A percentile compares a stretch with the other conserved stretches of the same genome.
phyloP scores from a whole-genome alignment of 495 filamentous ascomycete species.

The Aspergillus heteromorphus region DNA sequence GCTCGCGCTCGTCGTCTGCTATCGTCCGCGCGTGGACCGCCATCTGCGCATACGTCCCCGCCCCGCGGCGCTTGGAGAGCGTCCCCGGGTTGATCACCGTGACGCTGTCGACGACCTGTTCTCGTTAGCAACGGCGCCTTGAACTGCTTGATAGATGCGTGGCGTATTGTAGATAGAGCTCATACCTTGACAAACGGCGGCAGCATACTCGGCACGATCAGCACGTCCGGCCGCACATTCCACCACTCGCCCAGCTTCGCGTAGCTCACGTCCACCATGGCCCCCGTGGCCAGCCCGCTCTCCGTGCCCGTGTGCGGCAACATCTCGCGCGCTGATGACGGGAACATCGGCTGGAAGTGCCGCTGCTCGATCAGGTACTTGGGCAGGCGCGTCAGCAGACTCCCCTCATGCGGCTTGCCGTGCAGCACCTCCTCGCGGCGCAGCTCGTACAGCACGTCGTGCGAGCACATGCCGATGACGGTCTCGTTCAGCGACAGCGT shows the following conservation, averaged over 20 bases:
- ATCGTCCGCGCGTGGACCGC: conserved; percentile 59
- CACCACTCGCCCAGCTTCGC: conserved; percentile 87
- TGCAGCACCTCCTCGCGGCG: conserved; percentile 66
- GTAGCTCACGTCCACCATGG: conserved; percentile 77
- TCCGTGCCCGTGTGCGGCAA: conserved; percentile 58
- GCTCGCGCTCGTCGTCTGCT: conserved; percentile 52
- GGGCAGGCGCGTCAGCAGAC: conserved; percentile 60
- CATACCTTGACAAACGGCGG: conserved; percentile 82
- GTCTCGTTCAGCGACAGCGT: conserved; percentile 81
- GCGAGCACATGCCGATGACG: conserved; percentile 69
- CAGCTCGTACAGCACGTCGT: conserved; percentile 79
- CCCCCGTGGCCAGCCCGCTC: conserved; percentile 58
- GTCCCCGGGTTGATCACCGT: conserved; percentile 83
- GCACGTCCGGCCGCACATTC: conserved; percentile 74
- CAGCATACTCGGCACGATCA: conserved; percentile 78
- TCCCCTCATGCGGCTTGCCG: conserved; percentile 49
- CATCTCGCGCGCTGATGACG: conserved; percentile 60
- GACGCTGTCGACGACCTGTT: conserved; percentile 76
- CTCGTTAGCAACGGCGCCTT: conserved; percentile 5
- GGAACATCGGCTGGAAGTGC: conserved; percentile 85
- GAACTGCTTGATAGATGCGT: no score
- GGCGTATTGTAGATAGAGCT: no score
- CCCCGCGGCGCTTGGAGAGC: conserved; percentile 71
- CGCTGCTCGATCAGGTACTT: conserved; percentile 79
- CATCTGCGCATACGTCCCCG: conserved; percentile 78